These are phyloP conservation scores for Annulohypoxylon maeteangense DNA, from an alignment of 495 filamentous ascomycete species.

Conservation along the genomic window DNA sequence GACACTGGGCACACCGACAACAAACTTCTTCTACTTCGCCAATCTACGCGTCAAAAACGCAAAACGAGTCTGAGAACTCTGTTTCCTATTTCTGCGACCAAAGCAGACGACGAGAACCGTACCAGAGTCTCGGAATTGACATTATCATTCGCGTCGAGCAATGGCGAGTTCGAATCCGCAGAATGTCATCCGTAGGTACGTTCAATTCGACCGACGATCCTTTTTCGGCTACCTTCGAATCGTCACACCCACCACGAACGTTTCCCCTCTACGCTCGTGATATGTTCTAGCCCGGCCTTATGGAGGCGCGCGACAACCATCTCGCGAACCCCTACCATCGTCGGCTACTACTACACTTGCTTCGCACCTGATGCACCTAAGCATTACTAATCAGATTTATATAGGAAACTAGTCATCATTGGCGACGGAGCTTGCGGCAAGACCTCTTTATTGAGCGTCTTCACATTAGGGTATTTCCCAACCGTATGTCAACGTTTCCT, in stretches of 20 bases:
- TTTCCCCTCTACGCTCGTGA: constrained; percentile 20
- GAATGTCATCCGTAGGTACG: constrained; percentile 56
- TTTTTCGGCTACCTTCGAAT: constrained; percentile 24
- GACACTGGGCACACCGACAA: constrained; percentile 24
- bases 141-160: constrained; percentile 32
- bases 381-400: constrained; percentile 27
- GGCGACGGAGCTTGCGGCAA: constrained; percentile 99
- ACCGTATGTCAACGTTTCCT: constrained; percentile 72
- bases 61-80: constrained; percentile 19
- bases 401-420: constrained; percentile 98
- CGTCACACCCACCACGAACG: constrained; percentile 27
- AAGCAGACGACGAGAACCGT: constrained; percentile 9
- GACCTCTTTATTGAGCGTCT: constrained; percentile 96
- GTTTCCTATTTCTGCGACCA: constrained; percentile 29
- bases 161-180: constrained; percentile 49
- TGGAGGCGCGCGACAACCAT: constrained; percentile 8
- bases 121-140: constrained; percentile 25
- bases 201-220: constrained; percentile 32
- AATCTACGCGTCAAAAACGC: constrained; percentile 28
- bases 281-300: constrained; percentile 16
- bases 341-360: constrained; percentile 7
- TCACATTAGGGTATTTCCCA: constrained; percentile 97
- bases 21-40: constrained; percentile 18
- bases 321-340: constrained; percentile 9
- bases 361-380: constrained; percentile 1